phyloP scores from a whole-genome alignment of 345 rosid species.

The Theobroma cacao region DNA sequence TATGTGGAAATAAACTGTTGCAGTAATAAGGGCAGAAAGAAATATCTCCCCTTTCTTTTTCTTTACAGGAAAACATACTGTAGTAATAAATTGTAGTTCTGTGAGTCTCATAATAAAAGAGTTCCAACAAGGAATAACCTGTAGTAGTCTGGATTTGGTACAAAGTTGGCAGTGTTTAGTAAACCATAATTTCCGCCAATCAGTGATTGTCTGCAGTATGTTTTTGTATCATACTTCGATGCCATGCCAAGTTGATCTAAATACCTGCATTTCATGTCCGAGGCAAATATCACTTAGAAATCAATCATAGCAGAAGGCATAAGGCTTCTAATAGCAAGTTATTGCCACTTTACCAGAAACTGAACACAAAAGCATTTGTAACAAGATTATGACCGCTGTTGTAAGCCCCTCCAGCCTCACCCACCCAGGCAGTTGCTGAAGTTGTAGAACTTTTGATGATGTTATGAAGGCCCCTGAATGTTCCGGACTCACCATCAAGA shows the following conservation, averaged over 20 bases:
- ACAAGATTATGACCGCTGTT: slow-evolving; percentile 84
- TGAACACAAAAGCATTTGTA: slow-evolving; percentile 78
- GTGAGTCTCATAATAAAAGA: background rate
- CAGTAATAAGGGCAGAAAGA: background rate
- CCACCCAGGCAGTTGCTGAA: slow-evolving; percentile 76
- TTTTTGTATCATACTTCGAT: slow-evolving; percentile 61
- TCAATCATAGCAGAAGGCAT: slow-evolving; percentile 18
- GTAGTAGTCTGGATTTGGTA: slow-evolving; percentile 95
- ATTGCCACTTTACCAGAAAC: slow-evolving; percentile 69
- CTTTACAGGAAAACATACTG: background rate
- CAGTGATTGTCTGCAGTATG: slow-evolving; percentile 87
- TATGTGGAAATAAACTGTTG: background rate
- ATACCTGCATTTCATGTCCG: slow-evolving; percentile 51
- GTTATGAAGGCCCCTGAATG: slow-evolving; percentile 52
- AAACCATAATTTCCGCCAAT: slow-evolving; percentile 92
- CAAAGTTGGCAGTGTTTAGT: slow-evolving; percentile 67
- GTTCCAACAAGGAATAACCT: slow-evolving; percentile 33
- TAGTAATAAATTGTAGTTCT: background rate
- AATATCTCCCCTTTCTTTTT: background rate
- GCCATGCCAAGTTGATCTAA: slow-evolving; percentile 92
- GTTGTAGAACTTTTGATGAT: slow-evolving; percentile 51
- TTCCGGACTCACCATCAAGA: slow-evolving; percentile 55
- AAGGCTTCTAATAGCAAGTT: background rate
- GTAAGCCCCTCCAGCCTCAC: slow-evolving; percentile 96
- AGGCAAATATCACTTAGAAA: slow-evolving; percentile 9